Evolutionary conservation across 78 protist species (phyloP).

Genomic region (Cavenderia fasciculata): DNA sequence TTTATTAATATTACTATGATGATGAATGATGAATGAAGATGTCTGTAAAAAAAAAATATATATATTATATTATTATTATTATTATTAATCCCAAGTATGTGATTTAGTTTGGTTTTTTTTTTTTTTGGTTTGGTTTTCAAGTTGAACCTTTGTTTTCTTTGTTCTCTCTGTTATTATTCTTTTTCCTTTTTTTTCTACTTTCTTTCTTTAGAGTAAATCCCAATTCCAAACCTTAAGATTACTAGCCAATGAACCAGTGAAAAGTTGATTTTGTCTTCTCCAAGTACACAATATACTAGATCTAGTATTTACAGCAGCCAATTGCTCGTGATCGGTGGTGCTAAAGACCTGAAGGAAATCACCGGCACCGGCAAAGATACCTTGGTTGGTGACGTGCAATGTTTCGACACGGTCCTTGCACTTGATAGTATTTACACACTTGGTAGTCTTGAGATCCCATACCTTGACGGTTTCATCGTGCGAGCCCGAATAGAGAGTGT

Average conservation of each 20-base stretch:
- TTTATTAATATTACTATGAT: no score
- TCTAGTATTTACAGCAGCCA: slow-evolving; percentile 45
- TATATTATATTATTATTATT: no score
- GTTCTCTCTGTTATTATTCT: neutral
- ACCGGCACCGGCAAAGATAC: slow-evolving; percentile 74
- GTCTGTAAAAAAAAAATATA: no score
- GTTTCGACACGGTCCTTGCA: slow-evolving; percentile 68
- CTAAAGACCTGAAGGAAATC: slow-evolving; percentile 51
- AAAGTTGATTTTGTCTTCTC: slow-evolving; percentile 56
- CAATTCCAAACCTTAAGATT: slow-evolving; percentile 73
- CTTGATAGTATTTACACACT: slow-evolving; percentile 57
- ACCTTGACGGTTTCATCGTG: slow-evolving; percentile 78
- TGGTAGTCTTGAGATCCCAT: slow-evolving; percentile 80
- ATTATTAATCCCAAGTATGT: no score
- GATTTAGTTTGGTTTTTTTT: no score
- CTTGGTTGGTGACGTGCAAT: slow-evolving; percentile 60
- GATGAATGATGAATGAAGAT: no score
- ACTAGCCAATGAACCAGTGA: slow-evolving; percentile 68
- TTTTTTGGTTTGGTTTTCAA: no score
- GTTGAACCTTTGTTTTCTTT: no score
- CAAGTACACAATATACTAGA: slow-evolving; percentile 47
- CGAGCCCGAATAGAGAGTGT: slow-evolving; percentile 50
- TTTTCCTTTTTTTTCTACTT: neutral
- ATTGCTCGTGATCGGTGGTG: slow-evolving; percentile 28
- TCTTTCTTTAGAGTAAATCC: slow-evolving; percentile 7